phyloP scores from a whole-genome alignment of 257 asterid species.

The Haberlea rhodopensis region DNA sequence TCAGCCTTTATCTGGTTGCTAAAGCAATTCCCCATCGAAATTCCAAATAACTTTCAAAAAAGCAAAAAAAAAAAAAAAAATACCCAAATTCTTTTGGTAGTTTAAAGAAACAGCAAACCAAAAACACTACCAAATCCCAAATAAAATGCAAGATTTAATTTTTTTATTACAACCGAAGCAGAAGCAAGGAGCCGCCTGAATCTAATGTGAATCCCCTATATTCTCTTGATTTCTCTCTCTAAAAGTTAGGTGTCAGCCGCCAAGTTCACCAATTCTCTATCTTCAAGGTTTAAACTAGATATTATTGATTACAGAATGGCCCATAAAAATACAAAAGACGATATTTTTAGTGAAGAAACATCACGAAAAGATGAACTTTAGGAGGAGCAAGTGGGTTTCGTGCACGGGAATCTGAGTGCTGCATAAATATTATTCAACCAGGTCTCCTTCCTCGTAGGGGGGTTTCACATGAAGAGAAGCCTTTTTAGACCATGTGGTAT shows the following conservation, averaged over 20 bases:
- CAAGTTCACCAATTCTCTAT: not conserved
- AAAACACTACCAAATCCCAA: not conserved
- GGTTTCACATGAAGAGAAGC: no score
- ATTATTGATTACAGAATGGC: not conserved
- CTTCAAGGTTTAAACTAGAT: not conserved
- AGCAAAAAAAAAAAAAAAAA: no score
- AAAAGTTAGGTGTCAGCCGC: not conserved
- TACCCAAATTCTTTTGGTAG: not conserved
- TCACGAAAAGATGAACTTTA: not conserved
- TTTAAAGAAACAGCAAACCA: not conserved
- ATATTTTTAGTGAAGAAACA: not conserved
- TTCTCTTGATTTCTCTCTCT: not conserved
- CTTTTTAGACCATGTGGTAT: no score
- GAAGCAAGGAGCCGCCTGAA: not conserved
- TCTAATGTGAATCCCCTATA: not conserved
- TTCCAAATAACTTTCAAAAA: not conserved
- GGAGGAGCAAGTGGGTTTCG: not conserved
- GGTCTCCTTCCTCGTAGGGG: not conserved
- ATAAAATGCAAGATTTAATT: not conserved
- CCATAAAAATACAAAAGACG: not conserved
- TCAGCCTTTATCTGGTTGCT: constrained; percentile 90
- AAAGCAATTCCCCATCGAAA: constrained; percentile 53
- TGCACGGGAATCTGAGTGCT: not conserved
- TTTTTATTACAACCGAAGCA: no score
- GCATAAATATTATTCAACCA: no score